Percentiles rank a stretch among this genome's conserved stretches.
phyloP scores from a whole-genome alignment of 352 stramenopile species.

The Phytopythium litorale region DNA sequence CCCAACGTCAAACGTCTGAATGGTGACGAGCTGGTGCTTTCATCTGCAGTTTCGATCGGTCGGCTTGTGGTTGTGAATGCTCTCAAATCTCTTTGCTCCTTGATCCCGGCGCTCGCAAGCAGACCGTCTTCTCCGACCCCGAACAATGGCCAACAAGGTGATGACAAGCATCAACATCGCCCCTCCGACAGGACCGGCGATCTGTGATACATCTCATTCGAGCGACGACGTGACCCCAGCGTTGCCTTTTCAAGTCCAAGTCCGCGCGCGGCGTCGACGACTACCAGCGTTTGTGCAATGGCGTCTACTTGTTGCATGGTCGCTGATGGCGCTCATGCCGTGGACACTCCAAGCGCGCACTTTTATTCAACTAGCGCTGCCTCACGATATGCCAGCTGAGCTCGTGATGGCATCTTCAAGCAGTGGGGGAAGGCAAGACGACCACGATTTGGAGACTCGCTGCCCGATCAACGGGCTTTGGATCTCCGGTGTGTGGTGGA shows the following conservation, averaged over 20 bases:
- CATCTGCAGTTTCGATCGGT: not conserved
- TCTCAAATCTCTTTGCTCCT: too few relatives aligned
- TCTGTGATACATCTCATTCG: not conserved
- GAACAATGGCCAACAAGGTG: not conserved
- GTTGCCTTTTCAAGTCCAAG: not conserved
- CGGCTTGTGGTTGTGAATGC: too few relatives aligned
- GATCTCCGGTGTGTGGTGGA: conserved; percentile 30
- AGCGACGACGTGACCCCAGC: not conserved
- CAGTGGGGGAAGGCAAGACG: not conserved
- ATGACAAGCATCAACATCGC: not conserved
- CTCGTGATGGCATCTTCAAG: not conserved
- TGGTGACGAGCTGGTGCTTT: not conserved
- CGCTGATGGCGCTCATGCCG: conserved; percentile 8
- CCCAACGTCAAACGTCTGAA: not conserved
- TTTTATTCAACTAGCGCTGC: conserved; percentile 22
- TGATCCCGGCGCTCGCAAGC: not conserved
- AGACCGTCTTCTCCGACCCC: not conserved
- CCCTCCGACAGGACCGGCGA: too few relatives aligned
- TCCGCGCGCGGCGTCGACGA: not conserved
- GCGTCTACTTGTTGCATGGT: not conserved
- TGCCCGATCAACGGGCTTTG: conserved; percentile 20
- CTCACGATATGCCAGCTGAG: conserved; percentile 22
- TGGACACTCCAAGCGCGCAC: conserved; percentile 28
- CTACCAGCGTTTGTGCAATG: not conserved
- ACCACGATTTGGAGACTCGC: conserved; percentile 7